Base-by-base conservation (phyloP, 306 rosid genomes). In the Quercus aquifolioides region DNA sequence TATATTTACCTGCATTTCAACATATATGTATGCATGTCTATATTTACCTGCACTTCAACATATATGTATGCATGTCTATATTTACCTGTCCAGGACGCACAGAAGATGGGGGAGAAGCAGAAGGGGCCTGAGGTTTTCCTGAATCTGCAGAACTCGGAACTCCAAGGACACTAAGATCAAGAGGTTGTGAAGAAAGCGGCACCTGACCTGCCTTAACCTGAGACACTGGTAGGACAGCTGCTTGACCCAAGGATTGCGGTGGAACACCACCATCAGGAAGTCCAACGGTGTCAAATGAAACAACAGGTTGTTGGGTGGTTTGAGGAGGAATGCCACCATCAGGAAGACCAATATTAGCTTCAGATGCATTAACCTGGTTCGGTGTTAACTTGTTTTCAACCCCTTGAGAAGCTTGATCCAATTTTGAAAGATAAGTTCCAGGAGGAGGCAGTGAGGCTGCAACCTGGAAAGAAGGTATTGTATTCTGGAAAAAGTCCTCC, bases 1-100 rank as follows among this genome's bases (percentile, higher is more conserved):
- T 56, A 78, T 80, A 52, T 64, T 67, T 74, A 93, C 99, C 98
- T 93, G 99, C 79, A 96, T 96, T 82, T 26, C 65, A 52, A 79
- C 65, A 63, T 20, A 68, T 52, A 69, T 33, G 30, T 6, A 33
- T 43, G 67, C 63, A 75, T 46, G 57, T 17, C 70, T 64, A 79
- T 81, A 54, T 65, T 67, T 76, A 93, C 99, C 98, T 93, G 99
- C 43, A 7, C 2, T 38, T 38, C 43, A 38, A 75, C 67, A 59
- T 38, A 62, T 57, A 86, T 75, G 54, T 56, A 73, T 73, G 75
- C 43, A 49, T 62, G 57, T 17, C 70, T 64, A 79, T 81, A 55
- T 65, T 68, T 78, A 93, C 99, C 98, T 93, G 99, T 83, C 99
- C 99, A 83, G 97, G 99, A 76, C 92, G 92, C 81, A 96, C 91